Percentiles rank a stretch among this genome's conserved stretches.
phyloP scores from a whole-genome alignment of 1,139 yeast species.

The Sugiyamaella castrensis region DNA sequence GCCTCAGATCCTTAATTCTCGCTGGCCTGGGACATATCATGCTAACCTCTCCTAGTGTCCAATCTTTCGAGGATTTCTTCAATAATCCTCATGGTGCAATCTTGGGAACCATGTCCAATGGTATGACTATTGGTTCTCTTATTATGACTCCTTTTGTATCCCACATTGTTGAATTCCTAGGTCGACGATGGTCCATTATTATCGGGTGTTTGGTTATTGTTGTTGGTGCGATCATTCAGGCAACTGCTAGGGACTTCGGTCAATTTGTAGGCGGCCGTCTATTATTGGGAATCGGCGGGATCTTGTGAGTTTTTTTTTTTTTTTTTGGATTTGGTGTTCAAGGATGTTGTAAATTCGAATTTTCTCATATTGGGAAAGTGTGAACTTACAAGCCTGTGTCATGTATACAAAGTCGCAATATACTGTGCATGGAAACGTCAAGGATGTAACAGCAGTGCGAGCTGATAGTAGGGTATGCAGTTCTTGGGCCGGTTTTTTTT shows the following conservation, averaged over 20 bases:
- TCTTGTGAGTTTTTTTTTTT: too few species aligned
- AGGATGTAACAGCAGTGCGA: too few species aligned
- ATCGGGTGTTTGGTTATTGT: constrained; percentile 77
- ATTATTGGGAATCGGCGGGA: constrained; percentile 88
- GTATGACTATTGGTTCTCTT: constrained; percentile 38
- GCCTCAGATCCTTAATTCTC: too few species aligned
- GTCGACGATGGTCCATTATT: constrained; percentile 78
- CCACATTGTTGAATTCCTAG: constrained; percentile 62
- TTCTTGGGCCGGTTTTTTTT: too few species aligned
- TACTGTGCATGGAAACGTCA: too few species aligned
- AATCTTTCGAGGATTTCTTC: constrained; percentile 38
- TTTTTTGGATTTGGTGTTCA: too few species aligned
- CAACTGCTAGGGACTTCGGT: constrained; percentile 77
- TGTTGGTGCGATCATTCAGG: constrained; percentile 79
- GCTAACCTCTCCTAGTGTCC: constrained; percentile 24
- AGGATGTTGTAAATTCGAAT: too few species aligned
- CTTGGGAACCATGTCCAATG: constrained; percentile 36
- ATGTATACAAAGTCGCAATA: too few species aligned
- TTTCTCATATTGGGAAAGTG: too few species aligned
- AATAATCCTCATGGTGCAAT: constrained; percentile 43
- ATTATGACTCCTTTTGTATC: constrained; percentile 60
- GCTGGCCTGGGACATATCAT: too few species aligned
- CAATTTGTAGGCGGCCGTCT: constrained; percentile 89
- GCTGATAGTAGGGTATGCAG: too few species aligned
- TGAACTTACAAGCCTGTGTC: too few species aligned